These are phyloP conservation scores for Aspergillus taichungensis DNA, from an alignment of 495 filamentous ascomycete species.

Conservation along the genomic window DNA sequence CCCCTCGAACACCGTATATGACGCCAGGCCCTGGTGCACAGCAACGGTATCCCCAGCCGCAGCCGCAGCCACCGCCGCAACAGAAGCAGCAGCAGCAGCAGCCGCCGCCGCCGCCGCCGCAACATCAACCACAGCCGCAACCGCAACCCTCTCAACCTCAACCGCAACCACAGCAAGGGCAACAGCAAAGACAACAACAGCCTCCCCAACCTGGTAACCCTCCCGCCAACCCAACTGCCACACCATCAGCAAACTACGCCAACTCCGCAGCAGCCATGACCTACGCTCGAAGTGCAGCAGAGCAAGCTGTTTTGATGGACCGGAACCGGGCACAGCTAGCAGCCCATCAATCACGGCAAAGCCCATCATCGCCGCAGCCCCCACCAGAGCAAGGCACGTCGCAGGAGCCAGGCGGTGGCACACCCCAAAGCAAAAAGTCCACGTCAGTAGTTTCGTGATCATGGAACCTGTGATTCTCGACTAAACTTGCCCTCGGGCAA, in stretches of 20 bases:
- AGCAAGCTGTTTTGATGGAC: conserved; percentile 40
- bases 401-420: conserved; percentile 28
- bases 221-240: conserved; percentile 15
- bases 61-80: conserved; percentile 4
- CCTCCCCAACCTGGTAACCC: conserved; percentile 18
- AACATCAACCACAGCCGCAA: neutral
- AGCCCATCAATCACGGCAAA: conserved; percentile 24
- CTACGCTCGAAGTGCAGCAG: conserved; percentile 35
- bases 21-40: conserved; percentile 13
- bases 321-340: conserved; percentile 37
- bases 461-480: too few species aligned
- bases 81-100: neutral
- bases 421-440: conserved; percentile 23
- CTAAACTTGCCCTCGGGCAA: too few species aligned
- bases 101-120: conserved; percentile 2
- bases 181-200: conserved; percentile 9
- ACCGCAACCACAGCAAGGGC: neutral
- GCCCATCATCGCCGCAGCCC: conserved; percentile 36
- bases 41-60: conserved; percentile 23
- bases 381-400: conserved; percentile 17
- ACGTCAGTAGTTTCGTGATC: too few species aligned
- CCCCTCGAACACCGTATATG: conserved; percentile 18
- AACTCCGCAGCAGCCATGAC: conserved; percentile 33
- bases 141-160: conserved; percentile 3
- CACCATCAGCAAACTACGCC: conserved; percentile 28